Evolutionary conservation across 179 eudicot genomes (phyloP).

Genomic region (Nepenthes alata): DNA sequence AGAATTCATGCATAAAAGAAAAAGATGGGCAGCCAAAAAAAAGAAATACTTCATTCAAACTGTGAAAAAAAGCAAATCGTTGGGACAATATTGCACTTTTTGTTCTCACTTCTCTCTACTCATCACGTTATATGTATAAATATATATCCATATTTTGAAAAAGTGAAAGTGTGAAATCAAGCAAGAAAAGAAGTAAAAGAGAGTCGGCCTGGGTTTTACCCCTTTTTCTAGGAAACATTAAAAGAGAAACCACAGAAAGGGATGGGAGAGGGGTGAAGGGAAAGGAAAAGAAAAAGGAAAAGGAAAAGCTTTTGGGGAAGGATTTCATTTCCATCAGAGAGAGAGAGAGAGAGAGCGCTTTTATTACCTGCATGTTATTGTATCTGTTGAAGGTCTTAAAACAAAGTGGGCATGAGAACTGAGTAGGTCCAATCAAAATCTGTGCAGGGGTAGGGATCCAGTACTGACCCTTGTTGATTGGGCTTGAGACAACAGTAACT

Average conservation of each 20-base stretch:
- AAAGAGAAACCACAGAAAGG: no score
- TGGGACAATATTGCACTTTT: no score
- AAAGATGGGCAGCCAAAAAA: no score
- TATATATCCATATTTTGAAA: not conserved
- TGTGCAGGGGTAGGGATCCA: slow-evolving; percentile 27
- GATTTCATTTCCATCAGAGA: slow-evolving; percentile 17
- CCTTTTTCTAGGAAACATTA: no score
- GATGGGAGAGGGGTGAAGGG: no score
- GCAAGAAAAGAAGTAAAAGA: not conserved
- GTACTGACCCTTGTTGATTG: slow-evolving; percentile 18
- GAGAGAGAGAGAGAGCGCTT: not conserved
- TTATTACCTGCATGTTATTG: slow-evolving; percentile 23
- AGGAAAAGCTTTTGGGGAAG: no score
- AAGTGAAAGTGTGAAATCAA: slow-evolving; percentile 8
- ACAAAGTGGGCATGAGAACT: slow-evolving; percentile 23
- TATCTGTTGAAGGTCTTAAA: slow-evolving; percentile 22
- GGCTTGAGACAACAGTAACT: slow-evolving; percentile 2
- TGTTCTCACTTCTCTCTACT: no score
- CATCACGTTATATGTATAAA: no score
- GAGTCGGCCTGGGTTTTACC: slow-evolving; percentile 1
- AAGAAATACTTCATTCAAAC: no score
- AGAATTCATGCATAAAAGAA: no score
- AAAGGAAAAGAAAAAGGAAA: not conserved
- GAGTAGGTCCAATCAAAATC: slow-evolving; percentile 22
- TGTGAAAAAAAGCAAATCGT: no score